Conservation (phyloP, 108 stramenopile genomes). For the Fragilariopsis cylindrus region DNA sequence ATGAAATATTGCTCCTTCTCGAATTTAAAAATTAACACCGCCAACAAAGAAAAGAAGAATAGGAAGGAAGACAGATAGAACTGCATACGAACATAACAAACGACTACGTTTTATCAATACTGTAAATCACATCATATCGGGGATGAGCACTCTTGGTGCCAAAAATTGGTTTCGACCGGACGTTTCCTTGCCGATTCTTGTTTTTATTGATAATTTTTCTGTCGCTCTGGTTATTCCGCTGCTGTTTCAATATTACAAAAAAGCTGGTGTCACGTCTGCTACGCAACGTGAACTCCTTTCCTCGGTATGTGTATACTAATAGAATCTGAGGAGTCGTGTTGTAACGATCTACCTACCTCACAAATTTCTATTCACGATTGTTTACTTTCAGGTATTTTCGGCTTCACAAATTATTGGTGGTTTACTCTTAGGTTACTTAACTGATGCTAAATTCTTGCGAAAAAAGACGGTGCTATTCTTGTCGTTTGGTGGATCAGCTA, state of each 20-base stretch:
- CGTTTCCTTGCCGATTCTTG: slow-evolving; percentile 47
- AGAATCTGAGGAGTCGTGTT: no score
- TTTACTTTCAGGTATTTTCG: slow-evolving; percentile 47
- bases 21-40: no score
- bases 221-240: slow-evolving; percentile 89
- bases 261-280: slow-evolving; percentile 67
- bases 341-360: no score
- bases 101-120: no score
- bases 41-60: no score
- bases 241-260: slow-evolving; percentile 78
- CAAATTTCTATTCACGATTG: no score
- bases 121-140: no score
- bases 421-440: slow-evolving; percentile 70
- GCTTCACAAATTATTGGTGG: slow-evolving; percentile 89
- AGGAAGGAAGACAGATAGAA: no score
- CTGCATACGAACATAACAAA: no score
- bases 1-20: no score
- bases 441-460: slow-evolving; percentile 64
- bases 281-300: slow-evolving; percentile 77
- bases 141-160: no score
- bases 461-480: slow-evolving; percentile 70
- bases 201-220: slow-evolving; percentile 82
- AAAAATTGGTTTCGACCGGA: slow-evolving; percentile 19
- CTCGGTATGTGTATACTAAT: slow-evolving; percentile 32
- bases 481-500: slow-evolving; percentile 83